Conservation (phyloP, 352 stramenopile genomes). For the Globisporangium emineosum region DNA sequence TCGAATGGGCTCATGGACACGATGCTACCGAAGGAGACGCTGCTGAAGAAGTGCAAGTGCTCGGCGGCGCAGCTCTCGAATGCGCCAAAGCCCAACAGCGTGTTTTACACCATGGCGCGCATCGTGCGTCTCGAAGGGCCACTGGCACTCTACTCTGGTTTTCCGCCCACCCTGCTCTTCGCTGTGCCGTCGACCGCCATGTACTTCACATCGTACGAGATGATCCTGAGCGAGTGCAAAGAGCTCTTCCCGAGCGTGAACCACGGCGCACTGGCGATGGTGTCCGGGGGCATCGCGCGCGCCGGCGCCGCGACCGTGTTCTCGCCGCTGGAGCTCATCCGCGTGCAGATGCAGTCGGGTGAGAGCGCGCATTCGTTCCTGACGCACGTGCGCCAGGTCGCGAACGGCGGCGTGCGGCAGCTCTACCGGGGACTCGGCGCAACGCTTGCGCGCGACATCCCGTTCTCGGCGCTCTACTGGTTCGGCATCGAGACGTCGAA, state of each 20-base stretch:
- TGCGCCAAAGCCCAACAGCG: constrained; percentile 37
- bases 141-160: constrained; percentile 69
- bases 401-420: constrained; percentile 36
- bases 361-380: constrained; percentile 51
- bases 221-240: constrained; percentile 42
- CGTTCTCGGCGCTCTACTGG: constrained; percentile 95
- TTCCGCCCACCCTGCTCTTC: constrained; percentile 90
- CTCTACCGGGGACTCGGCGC: constrained; percentile 78
- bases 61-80: constrained; percentile 41
- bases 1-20: constrained; percentile 82
- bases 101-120: constrained; percentile 59
- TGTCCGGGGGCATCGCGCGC: constrained; percentile 50
- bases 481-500: constrained; percentile 87
- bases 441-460: constrained; percentile 93
- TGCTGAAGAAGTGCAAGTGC: constrained; percentile 57
- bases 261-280: constrained; percentile 42
- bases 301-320: constrained; percentile 63
- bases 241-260: constrained; percentile 34
- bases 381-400: constrained; percentile 36
- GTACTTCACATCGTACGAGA: constrained; percentile 94
- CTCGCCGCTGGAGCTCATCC: constrained; percentile 84
- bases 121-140: constrained; percentile 64
- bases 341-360: constrained; percentile 81
- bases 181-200: constrained; percentile 91
- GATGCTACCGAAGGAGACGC: constrained; percentile 63